These are phyloP conservation scores for Coccinonectria pachysandricola DNA, from an alignment of 2,329 filamentous ascomycete species.

Conservation along the genomic window DNA sequence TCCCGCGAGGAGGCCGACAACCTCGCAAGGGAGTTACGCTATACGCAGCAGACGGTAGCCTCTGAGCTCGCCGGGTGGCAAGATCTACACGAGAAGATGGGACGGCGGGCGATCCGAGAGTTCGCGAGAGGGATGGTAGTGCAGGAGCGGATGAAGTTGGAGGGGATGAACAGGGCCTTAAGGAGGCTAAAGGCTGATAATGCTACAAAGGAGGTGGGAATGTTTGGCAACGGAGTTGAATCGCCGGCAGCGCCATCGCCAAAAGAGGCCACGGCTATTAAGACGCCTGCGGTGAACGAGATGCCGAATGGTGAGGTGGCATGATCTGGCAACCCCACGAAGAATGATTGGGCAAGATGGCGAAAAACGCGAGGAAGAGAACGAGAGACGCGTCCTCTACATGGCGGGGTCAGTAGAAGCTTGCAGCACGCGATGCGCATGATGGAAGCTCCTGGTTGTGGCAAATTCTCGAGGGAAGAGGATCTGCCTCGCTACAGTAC, in stretches of 20 bases:
- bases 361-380: too few relatives aligned
- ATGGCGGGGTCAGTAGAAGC: too few relatives aligned
- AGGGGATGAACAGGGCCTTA: conserved; percentile 70
- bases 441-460: too few relatives aligned
- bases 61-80: conserved; percentile 90
- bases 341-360: too few relatives aligned
- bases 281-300: too few relatives aligned
- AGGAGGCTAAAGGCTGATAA: conserved; percentile 40
- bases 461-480: too few relatives aligned
- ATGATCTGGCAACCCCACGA: too few relatives aligned
- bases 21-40: conserved; percentile 72
- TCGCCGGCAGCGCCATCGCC: conserved; percentile 6
- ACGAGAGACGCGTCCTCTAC: too few relatives aligned
- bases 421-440: too few relatives aligned
- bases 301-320: too few relatives aligned
- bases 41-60: conserved; percentile 89
- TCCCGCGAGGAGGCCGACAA: conserved; percentile 60
- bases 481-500: too few relatives aligned
- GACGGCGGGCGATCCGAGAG: conserved; percentile 61
- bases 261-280: too few relatives aligned
- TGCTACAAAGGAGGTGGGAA: conserved; percentile 5
- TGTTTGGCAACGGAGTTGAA: conserved; percentile 8
- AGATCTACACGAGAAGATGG: conserved; percentile 72
- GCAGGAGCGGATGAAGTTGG: conserved; percentile 66
- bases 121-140: conserved; percentile 72